phyloP scores from a whole-genome alignment of 2,329 filamentous ascomycete species.

The Aureobasidium namibiae region DNA sequence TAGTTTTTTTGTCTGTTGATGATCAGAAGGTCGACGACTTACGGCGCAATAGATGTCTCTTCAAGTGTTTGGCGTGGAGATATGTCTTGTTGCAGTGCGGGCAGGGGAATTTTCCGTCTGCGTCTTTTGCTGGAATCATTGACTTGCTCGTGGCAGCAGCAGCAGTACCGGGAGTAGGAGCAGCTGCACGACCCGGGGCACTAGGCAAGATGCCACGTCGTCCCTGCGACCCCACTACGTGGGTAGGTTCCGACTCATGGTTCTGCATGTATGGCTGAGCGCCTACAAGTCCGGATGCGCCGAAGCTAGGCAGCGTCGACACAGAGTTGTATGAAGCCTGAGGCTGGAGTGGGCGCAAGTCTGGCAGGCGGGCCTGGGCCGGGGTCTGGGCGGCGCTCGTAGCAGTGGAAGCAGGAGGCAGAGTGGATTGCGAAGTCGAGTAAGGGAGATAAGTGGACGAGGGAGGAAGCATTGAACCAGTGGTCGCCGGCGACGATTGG shows the following conservation, averaged over 20 bases:
- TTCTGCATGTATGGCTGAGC: slow-evolving; percentile 29
- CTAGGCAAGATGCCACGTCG: slow-evolving; percentile 86
- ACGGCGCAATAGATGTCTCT: slow-evolving; percentile 93
- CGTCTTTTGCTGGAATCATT: slow-evolving; percentile 86
- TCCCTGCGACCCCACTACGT: slow-evolving; percentile 92
- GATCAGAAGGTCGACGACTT: slow-evolving; percentile 42
- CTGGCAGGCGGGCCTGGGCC: slow-evolving; percentile 27
- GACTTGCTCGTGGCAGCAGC: slow-evolving; percentile 55
- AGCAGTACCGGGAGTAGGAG: slow-evolving; percentile 60
- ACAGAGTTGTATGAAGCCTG: slow-evolving; percentile 31
- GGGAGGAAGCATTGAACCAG: slow-evolving; percentile 28
- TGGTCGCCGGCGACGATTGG: slow-evolving; percentile 22
- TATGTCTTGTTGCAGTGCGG: slow-evolving; percentile 98
- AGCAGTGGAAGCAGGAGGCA: slow-evolving; percentile 26
- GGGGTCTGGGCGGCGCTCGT: slow-evolving; percentile 19
- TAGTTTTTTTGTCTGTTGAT: slow-evolving; percentile 21
- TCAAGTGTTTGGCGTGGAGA: slow-evolving; percentile 91
- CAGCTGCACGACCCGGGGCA: slow-evolving; percentile 75
- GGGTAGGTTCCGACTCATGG: slow-evolving; percentile 58
- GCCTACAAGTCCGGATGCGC: slow-evolving; percentile 21
- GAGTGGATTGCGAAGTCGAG: slow-evolving; percentile 20
- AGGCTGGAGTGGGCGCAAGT: slow-evolving; percentile 31
- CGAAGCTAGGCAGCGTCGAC: slow-evolving; percentile 29
- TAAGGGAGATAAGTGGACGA: slow-evolving; percentile 21
- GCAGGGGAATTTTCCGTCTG: slow-evolving; percentile 96